Conservation (phyloP, 1,284 basidiomycete genomes). For the Vanrija sp. region DNA sequence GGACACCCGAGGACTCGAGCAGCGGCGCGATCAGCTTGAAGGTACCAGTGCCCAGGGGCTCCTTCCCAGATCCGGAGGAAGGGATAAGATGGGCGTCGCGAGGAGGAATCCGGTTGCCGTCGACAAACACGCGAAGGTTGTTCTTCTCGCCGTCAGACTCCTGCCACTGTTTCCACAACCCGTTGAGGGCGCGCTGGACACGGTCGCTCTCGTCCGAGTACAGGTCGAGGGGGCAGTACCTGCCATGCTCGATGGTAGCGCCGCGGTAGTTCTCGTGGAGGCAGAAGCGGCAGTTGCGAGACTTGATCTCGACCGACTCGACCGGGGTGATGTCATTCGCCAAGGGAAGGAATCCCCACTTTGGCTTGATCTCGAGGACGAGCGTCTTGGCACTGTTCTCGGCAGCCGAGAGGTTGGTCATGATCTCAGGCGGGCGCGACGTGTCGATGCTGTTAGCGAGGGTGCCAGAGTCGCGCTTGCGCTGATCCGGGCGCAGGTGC, state of each 20-base stretch:
- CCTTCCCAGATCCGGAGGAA: not conserved
- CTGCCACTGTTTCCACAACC: constrained; percentile 71
- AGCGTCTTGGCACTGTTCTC: constrained; percentile 40
- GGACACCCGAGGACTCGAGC: constrained; percentile 57
- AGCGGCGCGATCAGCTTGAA: constrained; percentile 52
- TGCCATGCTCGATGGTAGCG: constrained; percentile 5
- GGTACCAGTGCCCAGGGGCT: constrained; percentile 9
- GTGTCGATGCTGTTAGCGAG: constrained; percentile 51
- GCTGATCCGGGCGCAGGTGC: constrained; percentile 55
- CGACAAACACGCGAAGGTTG: constrained; percentile 72
- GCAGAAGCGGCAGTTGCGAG: constrained; percentile 73
- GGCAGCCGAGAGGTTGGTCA: constrained; percentile 61
- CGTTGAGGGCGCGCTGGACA: constrained; percentile 60
- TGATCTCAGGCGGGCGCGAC: constrained; percentile 59
- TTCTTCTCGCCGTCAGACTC: constrained; percentile 62
- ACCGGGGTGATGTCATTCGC: constrained; percentile 57
- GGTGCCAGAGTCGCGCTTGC: constrained; percentile 56
- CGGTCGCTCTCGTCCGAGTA: constrained; percentile 65
- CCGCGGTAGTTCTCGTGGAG: constrained; percentile 67
- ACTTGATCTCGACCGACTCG: constrained; percentile 60
- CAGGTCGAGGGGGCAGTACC: constrained; percentile 81
- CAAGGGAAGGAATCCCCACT: constrained; percentile 85
- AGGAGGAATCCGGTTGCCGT: constrained; percentile 61
- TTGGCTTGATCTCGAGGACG: constrained; percentile 90
- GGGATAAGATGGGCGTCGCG: not conserved